Evolutionary conservation across 2,329 filamentous ascomycete genomes (phyloP).

Genomic region (Alternaria tenuissima): DNA sequence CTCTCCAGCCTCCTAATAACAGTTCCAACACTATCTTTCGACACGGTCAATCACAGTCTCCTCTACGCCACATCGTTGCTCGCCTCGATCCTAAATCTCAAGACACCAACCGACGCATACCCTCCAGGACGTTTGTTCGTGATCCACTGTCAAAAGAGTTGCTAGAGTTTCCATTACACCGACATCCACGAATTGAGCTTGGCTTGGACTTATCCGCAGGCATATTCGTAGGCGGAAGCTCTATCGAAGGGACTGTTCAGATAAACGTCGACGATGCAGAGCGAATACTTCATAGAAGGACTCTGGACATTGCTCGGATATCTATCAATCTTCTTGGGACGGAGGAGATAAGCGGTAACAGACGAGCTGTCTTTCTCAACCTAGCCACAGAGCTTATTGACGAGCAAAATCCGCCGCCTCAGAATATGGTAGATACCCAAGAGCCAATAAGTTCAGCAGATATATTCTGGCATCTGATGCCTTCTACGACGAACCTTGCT

Average conservation of each 20-base stretch:
- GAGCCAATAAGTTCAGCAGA: constrained; percentile 50
- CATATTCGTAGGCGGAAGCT: constrained; percentile 64
- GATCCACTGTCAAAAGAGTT: constrained; percentile 58
- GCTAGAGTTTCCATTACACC: constrained; percentile 58
- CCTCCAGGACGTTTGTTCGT: constrained; percentile 60
- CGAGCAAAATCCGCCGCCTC: constrained; percentile 59
- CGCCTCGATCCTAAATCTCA: constrained; percentile 55
- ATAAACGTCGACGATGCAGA: constrained; percentile 59
- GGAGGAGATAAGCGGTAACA: constrained; percentile 59
- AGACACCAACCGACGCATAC: constrained; percentile 53
- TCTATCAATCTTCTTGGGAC: constrained; percentile 62
- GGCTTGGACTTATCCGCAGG: constrained; percentile 60
- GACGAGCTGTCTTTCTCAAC: constrained; percentile 60
- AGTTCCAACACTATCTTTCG: constrained; percentile 53
- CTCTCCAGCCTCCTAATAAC: constrained; percentile 36
- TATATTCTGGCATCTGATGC: constrained; percentile 59
- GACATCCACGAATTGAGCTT: constrained; percentile 59
- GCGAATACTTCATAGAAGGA: constrained; percentile 53
- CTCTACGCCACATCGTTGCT: constrained; percentile 55
- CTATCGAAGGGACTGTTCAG: constrained; percentile 60
- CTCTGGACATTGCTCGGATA: constrained; percentile 58
- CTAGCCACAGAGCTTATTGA: constrained; percentile 62
- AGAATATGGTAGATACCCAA: constrained; percentile 58
- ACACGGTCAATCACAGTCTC: constrained; percentile 58
- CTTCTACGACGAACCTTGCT: constrained; percentile 58